Percentiles rank a stretch among this genome's conserved stretches.
These are phyloP conservation scores for Raphanus hybrid DNA, from an alignment of 441 rosid genomes.

Conservation along the genomic window DNA sequence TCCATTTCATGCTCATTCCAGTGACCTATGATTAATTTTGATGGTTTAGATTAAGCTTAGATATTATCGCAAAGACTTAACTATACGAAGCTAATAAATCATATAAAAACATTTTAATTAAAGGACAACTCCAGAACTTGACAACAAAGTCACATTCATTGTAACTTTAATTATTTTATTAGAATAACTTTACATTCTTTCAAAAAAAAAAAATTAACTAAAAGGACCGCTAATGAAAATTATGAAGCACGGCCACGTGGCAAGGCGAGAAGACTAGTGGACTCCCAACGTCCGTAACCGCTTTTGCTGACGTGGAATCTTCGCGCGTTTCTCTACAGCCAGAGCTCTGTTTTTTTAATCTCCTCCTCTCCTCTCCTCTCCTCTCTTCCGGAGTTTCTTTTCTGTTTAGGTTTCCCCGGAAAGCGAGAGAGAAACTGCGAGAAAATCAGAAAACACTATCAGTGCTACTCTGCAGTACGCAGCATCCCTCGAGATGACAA, in stretches of 20 bases:
- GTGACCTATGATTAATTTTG: no score
- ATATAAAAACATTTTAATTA: background rate
- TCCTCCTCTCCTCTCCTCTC: no score
- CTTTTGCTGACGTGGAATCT: conserved; percentile 61
- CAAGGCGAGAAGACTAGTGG: background rate
- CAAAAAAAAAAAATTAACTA: no score
- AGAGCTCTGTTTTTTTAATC: no score
- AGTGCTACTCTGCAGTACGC: conserved; percentile 13
- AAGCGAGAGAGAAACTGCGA: conserved; percentile 40
- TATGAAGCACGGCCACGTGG: conserved; percentile 28
- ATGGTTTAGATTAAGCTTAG: no score
- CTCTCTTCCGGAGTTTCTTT: no score
- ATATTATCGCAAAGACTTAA: no score
- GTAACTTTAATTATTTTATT: no score
- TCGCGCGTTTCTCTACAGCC: background rate
- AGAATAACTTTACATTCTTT: no score
- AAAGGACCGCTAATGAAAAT: no score
- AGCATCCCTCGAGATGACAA: conserved; percentile 41
- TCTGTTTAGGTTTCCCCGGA: conserved; percentile 11
- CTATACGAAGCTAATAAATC: background rate
- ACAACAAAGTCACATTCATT: no score
- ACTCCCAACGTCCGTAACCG: conserved; percentile 52
- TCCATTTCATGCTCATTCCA: no score
- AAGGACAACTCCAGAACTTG: background rate
- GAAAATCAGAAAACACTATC: conserved; percentile 18